Evolutionary conservation across 2,329 filamentous ascomycete species (phyloP).

Genomic region (Epicoccum sorghinum): DNA sequence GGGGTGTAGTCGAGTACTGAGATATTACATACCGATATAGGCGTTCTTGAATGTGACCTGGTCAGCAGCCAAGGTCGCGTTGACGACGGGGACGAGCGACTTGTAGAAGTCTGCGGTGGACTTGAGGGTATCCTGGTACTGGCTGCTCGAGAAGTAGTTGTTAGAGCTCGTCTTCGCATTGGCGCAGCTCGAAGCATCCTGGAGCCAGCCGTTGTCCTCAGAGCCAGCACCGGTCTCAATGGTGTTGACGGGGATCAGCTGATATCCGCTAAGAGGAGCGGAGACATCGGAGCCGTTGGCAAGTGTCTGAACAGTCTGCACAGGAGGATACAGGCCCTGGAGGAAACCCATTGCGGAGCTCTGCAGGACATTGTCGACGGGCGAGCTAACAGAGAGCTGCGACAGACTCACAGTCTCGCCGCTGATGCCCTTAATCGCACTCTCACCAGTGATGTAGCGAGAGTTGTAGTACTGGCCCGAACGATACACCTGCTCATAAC

Average conservation of each 20-base stretch:
- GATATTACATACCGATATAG: constrained; percentile 61
- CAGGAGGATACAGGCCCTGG: constrained; percentile 86
- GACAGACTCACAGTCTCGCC: constrained; percentile 68
- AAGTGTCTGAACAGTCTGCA: constrained; percentile 63
- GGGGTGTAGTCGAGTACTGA: not conserved
- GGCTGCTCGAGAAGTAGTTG: constrained; percentile 59
- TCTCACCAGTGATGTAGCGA: constrained; percentile 72
- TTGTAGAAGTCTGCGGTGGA: constrained; percentile 62
- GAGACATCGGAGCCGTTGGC: constrained; percentile 72
- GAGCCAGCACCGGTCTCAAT: constrained; percentile 65
- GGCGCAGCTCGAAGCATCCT: constrained; percentile 62
- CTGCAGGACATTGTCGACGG: constrained; percentile 77
- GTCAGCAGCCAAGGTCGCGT: constrained; percentile 55
- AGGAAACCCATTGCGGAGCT: constrained; percentile 80
- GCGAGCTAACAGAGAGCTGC: constrained; percentile 75
- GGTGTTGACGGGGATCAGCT: constrained; percentile 77
- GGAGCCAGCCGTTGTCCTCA: constrained; percentile 64
- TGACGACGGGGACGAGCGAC: constrained; percentile 58
- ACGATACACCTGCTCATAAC: constrained; percentile 74
- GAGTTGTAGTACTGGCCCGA: constrained; percentile 77
- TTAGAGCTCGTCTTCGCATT: constrained; percentile 64
- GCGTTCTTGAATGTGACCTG: constrained; percentile 65
- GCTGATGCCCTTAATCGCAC: constrained; percentile 70
- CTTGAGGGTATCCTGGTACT: constrained; percentile 56
- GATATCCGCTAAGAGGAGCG: constrained; percentile 78